Conservation (phyloP, 805 yeast genomes). For the Pichia paraexigua region DNA sequence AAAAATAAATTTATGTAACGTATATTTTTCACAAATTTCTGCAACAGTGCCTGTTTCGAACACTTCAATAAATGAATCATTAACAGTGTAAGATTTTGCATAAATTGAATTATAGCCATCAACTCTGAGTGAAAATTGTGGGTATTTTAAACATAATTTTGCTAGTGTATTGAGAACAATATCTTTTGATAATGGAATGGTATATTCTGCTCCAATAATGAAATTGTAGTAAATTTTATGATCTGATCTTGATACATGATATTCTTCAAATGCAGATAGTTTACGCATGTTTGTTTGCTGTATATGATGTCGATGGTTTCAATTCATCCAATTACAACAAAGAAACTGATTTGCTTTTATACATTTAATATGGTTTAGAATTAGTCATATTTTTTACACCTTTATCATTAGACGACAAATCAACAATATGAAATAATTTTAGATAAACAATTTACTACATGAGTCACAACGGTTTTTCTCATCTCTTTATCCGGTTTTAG, state of each 20-base stretch:
- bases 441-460: too few species aligned
- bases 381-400: too few species aligned
- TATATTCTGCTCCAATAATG: slow-evolving; percentile 7
- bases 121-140: slow-evolving; percentile 9
- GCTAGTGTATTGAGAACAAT: background rate
- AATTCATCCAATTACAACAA: background rate
- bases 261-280: slow-evolving; percentile 6
- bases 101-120: background rate
- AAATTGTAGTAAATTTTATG: slow-evolving; percentile 6
- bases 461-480: too few species aligned
- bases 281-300: background rate
- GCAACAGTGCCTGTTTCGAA: background rate
- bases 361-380: too few species aligned
- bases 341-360: too few species aligned
- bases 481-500: too few species aligned
- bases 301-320: background rate
- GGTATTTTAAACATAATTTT: slow-evolving; percentile 3
- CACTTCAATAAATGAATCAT: background rate
- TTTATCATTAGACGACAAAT: too few species aligned
- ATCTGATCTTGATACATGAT: background rate
- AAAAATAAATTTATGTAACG: slow-evolving; percentile 1
- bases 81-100: background rate
- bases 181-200: background rate
- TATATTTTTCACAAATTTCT: slow-evolving; percentile 2
- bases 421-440: too few species aligned